Percentiles rank a stretch among this genome's conserved stretches.
Evolutionary conservation across 805 yeast genomes (phyloP).

Genomic region (Yarrowia sp.): DNA sequence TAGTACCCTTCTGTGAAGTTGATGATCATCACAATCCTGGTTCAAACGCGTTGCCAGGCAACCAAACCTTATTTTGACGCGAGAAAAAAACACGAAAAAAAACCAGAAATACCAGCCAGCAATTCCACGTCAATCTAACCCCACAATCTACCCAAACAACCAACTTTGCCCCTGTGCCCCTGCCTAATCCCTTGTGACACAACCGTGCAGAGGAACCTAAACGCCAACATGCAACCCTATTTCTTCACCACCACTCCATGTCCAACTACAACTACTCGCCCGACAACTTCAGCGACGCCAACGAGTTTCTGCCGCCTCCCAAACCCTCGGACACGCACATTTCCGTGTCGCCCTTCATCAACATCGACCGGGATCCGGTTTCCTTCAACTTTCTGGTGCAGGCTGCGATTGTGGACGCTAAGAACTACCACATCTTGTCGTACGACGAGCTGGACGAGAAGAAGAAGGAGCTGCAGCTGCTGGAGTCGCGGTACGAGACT

Average conservation of each 20-base stretch:
- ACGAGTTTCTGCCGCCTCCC: conserved; percentile 12
- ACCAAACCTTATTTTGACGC: no score
- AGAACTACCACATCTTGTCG: conserved; percentile 33
- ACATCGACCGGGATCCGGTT: conserved; percentile 31
- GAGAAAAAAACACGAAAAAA: no score
- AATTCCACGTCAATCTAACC: no score
- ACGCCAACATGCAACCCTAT: conserved; percentile 2
- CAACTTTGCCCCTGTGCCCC: no score
- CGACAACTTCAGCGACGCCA: not conserved
- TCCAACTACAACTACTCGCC: conserved; percentile 23
- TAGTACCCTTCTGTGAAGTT: no score
- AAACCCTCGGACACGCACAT: conserved; percentile 27
- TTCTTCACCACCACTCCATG: not conserved
- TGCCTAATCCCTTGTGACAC: no score
- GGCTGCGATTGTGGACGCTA: conserved; percentile 34
- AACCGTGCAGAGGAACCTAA: not conserved
- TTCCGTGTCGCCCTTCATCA: conserved; percentile 34
- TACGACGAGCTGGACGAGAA: conserved; percentile 34
- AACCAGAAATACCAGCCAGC: no score
- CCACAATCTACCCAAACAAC: no score
- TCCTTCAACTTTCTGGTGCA: conserved; percentile 35
- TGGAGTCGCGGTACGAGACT: conserved; percentile 31
- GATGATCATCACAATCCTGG: no score
- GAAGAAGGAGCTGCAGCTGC: conserved; percentile 30
- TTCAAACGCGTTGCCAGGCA: no score